Conservation (phyloP, 148 eudicot species). For the Silene latifolia region DNA sequence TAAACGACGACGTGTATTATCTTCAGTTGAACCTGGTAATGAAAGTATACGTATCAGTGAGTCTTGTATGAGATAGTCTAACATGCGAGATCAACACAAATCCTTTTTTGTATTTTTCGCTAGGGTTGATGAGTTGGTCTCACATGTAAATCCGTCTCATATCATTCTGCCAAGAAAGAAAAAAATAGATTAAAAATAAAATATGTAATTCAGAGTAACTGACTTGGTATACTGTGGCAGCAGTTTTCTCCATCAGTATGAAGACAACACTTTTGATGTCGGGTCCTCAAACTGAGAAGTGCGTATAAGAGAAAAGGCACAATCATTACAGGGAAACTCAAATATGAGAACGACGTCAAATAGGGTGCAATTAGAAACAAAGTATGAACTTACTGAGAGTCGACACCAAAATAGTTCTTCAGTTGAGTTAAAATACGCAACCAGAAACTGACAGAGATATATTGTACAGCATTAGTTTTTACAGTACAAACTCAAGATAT, state of each 20-base stretch:
- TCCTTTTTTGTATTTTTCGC: background rate
- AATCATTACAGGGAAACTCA: background rate
- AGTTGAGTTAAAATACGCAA: conserved; percentile 24
- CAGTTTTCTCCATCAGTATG: conserved; percentile 17
- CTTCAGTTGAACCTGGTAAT: conserved; percentile 14
- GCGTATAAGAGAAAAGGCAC: conserved; percentile 11
- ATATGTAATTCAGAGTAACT: background rate
- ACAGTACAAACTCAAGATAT: background rate
- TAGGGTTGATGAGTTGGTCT: too few relatives aligned
- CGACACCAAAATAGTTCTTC: conserved; percentile 19
- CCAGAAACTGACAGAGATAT: conserved; percentile 32
- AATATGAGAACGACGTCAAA: background rate
- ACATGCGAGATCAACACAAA: background rate
- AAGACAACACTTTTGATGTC: conserved; percentile 18
- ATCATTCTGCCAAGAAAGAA: background rate
- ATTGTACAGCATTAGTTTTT: background rate
- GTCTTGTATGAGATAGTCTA: too few relatives aligned
- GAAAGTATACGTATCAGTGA: too few relatives aligned
- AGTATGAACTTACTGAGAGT: conserved; percentile 25
- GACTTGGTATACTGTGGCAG: conserved; percentile 26
- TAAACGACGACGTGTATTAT: conserved; percentile 22
- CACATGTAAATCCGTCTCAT: too few relatives aligned
- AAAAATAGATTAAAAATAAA: too few relatives aligned
- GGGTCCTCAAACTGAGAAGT: conserved; percentile 19
- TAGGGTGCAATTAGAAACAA: background rate